A percentile compares a stretch with the other conserved stretches of the same genome.
phyloP scores from a whole-genome alignment of 2,329 filamentous ascomycete species.

The Arachnomyces sp. region DNA sequence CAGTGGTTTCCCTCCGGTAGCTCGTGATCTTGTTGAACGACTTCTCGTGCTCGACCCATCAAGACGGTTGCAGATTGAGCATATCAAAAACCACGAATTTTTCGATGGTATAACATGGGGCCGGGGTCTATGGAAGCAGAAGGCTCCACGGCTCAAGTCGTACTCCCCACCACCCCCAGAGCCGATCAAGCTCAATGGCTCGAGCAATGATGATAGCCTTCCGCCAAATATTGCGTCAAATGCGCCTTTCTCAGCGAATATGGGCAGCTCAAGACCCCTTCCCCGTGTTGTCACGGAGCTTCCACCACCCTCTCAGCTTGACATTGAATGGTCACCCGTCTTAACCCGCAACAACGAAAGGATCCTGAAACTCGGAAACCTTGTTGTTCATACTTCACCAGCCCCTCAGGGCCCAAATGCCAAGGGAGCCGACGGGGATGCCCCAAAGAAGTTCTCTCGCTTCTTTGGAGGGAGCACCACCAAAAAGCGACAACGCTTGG shows the following conservation, averaged over 20 bases:
- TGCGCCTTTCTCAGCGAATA: constrained; percentile 37
- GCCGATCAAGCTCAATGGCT: constrained; percentile 65
- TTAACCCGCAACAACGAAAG: constrained; percentile 84
- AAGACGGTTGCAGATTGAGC: constrained; percentile 78
- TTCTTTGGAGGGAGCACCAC: constrained; percentile 88
- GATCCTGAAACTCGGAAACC: constrained; percentile 86
- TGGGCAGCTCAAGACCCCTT: constrained; percentile 50
- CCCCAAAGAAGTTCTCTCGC: constrained; percentile 74
- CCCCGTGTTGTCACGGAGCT: constrained; percentile 86
- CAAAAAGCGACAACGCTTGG: constrained; percentile 86
- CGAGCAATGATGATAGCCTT: constrained; percentile 29
- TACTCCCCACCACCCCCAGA: constrained; percentile 72
- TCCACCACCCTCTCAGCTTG: constrained; percentile 89
- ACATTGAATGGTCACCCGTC: constrained; percentile 98
- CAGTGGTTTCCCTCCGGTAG: constrained; percentile 72
- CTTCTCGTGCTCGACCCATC: constrained; percentile 82
- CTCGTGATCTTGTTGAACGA: constrained; percentile 81
- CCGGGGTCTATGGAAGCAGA: constrained; percentile 75
- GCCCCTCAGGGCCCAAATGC: constrained; percentile 65
- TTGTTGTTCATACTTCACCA: constrained; percentile 73
- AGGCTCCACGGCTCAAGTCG: constrained; percentile 76
- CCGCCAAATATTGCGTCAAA: constrained; percentile 36
- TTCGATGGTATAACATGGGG: constrained; percentile 84
- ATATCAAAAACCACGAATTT: constrained; percentile 94
- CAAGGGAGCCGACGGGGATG: constrained; percentile 60